phyloP scores from a whole-genome alignment of 257 asterid species.

The Petunia axillaris region DNA sequence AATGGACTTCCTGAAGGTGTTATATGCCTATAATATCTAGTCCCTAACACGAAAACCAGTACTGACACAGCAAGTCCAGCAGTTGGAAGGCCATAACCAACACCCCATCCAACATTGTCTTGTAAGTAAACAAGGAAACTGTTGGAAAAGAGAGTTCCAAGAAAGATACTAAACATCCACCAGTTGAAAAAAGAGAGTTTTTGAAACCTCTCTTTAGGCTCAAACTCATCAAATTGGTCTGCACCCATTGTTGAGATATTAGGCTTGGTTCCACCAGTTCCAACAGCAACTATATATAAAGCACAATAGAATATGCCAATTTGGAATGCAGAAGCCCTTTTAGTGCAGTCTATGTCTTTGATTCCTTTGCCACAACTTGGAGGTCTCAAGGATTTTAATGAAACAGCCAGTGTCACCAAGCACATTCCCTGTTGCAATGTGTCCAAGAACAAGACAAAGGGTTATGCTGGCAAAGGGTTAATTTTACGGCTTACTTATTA shows the following conservation, averaged over 20 bases:
- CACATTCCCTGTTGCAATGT: constrained; percentile 56
- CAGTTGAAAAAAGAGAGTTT: constrained; percentile 79
- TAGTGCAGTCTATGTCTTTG: constrained; percentile 38
- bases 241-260: constrained; percentile 87
- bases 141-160: constrained; percentile 65
- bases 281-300: constrained; percentile 60
- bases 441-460: not conserved
- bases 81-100: constrained; percentile 65
- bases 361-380: constrained; percentile 52
- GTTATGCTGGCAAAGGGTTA: not conserved
- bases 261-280: constrained; percentile 83
- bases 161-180: constrained; percentile 77
- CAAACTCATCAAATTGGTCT: constrained; percentile 67
- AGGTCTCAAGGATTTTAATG: constrained; percentile 50
- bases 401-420: constrained; percentile 56
- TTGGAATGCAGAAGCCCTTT: constrained; percentile 48
- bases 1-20: constrained; percentile 58
- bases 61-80: constrained; percentile 52
- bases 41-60: constrained; percentile 51
- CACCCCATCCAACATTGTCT: constrained; percentile 55
- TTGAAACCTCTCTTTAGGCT: constrained; percentile 57
- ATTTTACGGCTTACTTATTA: too few species aligned
- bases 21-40: constrained; percentile 59
- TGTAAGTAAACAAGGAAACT: constrained; percentile 62
- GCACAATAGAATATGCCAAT: constrained; percentile 56